Evolutionary conservation across 805 yeast species (phyloP), one percentile per base, ranked within the genome.

Genomic region (Candida berthetii): DNA sequence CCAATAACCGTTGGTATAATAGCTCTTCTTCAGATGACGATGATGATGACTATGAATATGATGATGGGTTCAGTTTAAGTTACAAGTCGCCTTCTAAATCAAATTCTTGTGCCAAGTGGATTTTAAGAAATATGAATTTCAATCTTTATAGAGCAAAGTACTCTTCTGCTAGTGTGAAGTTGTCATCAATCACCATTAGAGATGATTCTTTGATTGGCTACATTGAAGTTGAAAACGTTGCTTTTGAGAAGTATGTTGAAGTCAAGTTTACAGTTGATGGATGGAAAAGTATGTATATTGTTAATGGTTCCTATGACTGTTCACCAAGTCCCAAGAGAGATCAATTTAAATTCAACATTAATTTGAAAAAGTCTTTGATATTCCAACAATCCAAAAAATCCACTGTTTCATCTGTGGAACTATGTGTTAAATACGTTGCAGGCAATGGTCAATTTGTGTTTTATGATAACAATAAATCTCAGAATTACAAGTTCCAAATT

Each of bases 221-320:
- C 38, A 59, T 68, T 22, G 65, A 60, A 43, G 73, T 66, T 19
- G 53, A 57, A 35, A 70, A 70, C 48, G 11, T 65, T 18, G 48
- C 66, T 0, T 70, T 61, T 50, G 62, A 65, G 40, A 70, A 70
- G 49, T 58, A 57, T 39, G 60, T 70, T 36, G 54, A 61, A 31
- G 52, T 79, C 29, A 76, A 74, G 50, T 57, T 76, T 44, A 69
- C 82, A 4, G 58, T 65, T 41, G 74, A 79, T 58, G 55, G 65
- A 42, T 80, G 75, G 75, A 62, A 66, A 38, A 68, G 72, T 52
- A 70, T 49, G 48, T 74, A 71, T 57, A 65, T 70, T 57, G 72
- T 42, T 44, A 58, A 49, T 40, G 52, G 43, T 20, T 39, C 54
- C 8, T 53, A 55, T 38, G 52, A 51, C 29, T 49, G 51, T 43